A percentile compares a stretch with the other conserved stretches of the same genome.
These are phyloP conservation scores for Rubia yunnanensis DNA, from an alignment of 257 asterid species.

Conservation along the genomic window DNA sequence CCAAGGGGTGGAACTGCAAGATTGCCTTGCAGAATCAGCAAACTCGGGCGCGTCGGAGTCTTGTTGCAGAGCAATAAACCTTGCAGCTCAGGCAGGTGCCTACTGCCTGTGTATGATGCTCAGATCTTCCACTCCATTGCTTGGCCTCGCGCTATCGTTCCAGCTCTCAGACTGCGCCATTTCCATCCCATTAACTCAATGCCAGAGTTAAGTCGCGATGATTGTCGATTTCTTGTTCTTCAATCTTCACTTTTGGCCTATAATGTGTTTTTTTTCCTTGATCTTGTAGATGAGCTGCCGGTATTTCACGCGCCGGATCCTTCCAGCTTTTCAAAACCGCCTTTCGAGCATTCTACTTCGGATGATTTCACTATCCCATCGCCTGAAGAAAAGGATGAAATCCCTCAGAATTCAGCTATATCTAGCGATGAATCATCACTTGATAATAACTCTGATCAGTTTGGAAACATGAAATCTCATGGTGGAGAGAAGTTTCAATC, in stretches of 20 bases:
- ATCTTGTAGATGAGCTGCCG: conserved; percentile 8
- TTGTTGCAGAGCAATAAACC: conserved; percentile 33
- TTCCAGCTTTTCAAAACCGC: conserved; percentile 17
- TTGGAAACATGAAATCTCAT: not conserved
- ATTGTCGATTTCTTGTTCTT: not conserved
- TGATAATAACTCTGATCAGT: not conserved
- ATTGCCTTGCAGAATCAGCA: conserved; percentile 22
- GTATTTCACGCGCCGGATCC: conserved; percentile 12
- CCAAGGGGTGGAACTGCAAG: conserved; percentile 25
- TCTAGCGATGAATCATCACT: not conserved
- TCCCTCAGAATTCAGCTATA: not conserved
- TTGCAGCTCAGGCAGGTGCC: conserved; percentile 36
- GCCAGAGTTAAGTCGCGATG: conserved; percentile 26
- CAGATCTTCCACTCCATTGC: conserved; percentile 20
- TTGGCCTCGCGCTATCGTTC: conserved; percentile 17
- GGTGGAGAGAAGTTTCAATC: not conserved
- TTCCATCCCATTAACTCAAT: conserved; percentile 26
- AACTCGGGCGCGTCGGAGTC: conserved; percentile 18
- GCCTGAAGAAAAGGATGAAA: conserved; percentile 2
- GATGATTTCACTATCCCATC: conserved; percentile 12
- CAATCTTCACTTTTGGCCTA: not conserved
- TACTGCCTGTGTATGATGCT: conserved; percentile 32
- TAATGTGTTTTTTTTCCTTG: too few relatives aligned
- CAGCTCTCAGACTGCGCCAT: conserved; percentile 32
- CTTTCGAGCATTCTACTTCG: conserved; percentile 7